phyloP scores from a whole-genome alignment of 2,329 filamentous ascomycete species.

The Penicillium freii region DNA sequence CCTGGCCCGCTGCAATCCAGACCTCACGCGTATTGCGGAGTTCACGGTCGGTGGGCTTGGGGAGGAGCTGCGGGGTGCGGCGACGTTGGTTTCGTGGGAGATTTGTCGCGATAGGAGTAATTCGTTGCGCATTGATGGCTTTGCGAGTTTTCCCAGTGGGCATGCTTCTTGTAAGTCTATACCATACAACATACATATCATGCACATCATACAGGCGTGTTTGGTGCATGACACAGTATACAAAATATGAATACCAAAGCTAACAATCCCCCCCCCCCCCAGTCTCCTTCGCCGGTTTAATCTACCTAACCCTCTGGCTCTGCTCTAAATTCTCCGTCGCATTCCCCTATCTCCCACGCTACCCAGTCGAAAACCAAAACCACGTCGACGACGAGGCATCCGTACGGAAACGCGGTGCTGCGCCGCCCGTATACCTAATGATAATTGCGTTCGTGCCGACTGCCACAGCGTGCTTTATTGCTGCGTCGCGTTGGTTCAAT shows the following conservation, averaged over 20 bases:
- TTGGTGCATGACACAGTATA: neutral
- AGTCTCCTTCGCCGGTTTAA: conserved; percentile 73
- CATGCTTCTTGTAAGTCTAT: conserved; percentile 63
- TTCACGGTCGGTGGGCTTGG: conserved; percentile 64
- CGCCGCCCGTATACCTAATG: conserved; percentile 72
- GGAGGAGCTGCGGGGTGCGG: conserved; percentile 52
- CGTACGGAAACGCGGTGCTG: conserved; percentile 70
- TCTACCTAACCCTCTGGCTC: conserved; percentile 84
- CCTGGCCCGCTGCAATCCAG: conserved; percentile 71
- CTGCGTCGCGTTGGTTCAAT: conserved; percentile 82
- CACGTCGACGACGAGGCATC: conserved; percentile 38
- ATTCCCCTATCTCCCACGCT: conserved; percentile 42
- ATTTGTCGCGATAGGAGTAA: conserved; percentile 70
- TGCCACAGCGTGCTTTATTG: conserved; percentile 73
- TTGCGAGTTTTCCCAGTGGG: conserved; percentile 78
- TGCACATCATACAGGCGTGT: neutral
- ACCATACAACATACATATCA: neutral
- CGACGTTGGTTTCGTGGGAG: conserved; percentile 68
- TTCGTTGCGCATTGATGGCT: conserved; percentile 68
- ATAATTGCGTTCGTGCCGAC: conserved; percentile 71
- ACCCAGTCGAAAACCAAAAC: conserved; percentile 26
- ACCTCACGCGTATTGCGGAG: conserved; percentile 60
- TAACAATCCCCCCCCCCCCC: neutral
- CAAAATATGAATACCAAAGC: neutral
- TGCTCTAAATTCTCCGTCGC: conserved; percentile 57